Evolutionary conservation across 73 alveolate species (phyloP).

Genomic region (Strombidium stylifer): DNA sequence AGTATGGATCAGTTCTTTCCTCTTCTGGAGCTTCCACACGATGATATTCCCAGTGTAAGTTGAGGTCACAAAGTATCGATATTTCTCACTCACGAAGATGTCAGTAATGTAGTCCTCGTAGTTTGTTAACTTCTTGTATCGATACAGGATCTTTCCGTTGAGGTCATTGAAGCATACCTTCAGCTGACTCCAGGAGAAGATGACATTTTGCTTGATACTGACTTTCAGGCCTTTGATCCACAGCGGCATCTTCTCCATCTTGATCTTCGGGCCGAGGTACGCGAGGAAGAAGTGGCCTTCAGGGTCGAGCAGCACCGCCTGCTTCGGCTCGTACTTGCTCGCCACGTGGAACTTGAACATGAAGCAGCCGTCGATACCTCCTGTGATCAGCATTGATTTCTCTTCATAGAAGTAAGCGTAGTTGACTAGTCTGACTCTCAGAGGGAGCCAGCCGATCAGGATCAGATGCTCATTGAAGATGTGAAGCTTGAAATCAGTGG

Average conservation of each 20-base stretch:
- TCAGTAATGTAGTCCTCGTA: conserved; percentile 63
- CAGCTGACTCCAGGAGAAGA: conserved; percentile 45
- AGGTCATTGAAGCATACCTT: conserved; percentile 52
- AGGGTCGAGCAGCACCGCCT: conserved; percentile 60
- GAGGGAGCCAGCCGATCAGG: conserved; percentile 38
- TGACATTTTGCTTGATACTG: conserved; percentile 36
- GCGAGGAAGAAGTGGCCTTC: conserved; percentile 53
- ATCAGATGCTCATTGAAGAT: conserved; percentile 47
- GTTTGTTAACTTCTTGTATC: conserved; percentile 28
- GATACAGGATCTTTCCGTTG: conserved; percentile 26
- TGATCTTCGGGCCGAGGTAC: conserved; percentile 45
- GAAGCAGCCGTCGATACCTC: conserved; percentile 67
- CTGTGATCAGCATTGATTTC: conserved; percentile 46
- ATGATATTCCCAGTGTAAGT: conserved; percentile 59
- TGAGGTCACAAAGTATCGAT: conserved; percentile 49
- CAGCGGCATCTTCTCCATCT: conserved; percentile 29
- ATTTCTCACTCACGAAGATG: conserved; percentile 46
- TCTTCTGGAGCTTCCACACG: conserved; percentile 54
- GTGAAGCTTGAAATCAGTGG: conserved; percentile 53
- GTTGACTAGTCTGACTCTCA: conserved; percentile 49
- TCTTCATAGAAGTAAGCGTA: conserved; percentile 56
- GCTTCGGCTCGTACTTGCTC: conserved; percentile 61
- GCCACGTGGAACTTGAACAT: conserved; percentile 46
- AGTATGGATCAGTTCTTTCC: conserved; percentile 45
- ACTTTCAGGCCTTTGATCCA: conserved; percentile 63